Conservation (phyloP, 768 basidiomycete species). For the Thelephora ganbajun region DNA sequence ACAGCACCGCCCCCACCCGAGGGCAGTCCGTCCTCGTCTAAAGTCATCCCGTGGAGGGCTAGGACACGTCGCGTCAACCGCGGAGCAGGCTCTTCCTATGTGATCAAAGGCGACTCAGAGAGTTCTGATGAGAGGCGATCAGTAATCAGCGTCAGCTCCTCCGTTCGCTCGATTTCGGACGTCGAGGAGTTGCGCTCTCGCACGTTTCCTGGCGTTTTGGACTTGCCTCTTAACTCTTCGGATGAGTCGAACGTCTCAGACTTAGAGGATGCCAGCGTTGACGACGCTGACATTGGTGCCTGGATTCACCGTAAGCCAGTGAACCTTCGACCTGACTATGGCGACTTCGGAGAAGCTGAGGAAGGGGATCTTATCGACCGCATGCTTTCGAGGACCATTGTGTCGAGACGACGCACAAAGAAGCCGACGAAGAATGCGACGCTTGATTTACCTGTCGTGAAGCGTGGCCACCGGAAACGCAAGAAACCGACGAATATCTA, state of each 20-base stretch:
- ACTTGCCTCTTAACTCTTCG: neutral
- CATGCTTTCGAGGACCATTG: conserved; percentile 40
- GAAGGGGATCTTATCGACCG: conserved; percentile 48
- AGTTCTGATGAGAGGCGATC: conserved; percentile 29
- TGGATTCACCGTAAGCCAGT: neutral
- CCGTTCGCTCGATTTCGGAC: conserved; percentile 2
- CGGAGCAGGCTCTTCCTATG: conserved; percentile 9
- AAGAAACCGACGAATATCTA: neutral
- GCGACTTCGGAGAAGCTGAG: conserved; percentile 13
- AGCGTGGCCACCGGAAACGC: neutral
- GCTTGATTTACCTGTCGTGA: conserved; percentile 8
- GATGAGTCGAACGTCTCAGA: neutral
- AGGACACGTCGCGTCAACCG: conserved; percentile 22
- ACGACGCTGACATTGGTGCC: conserved; percentile 3
- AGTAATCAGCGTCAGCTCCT: neutral
- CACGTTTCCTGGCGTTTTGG: conserved; percentile 5
- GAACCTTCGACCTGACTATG: neutral
- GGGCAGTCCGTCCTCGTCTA: neutral
- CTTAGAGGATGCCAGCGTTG: conserved; percentile 4
- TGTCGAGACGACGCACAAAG: conserved; percentile 1
- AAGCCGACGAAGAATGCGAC: conserved; percentile 11
- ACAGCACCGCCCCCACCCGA: neutral
- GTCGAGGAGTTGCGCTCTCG: conserved; percentile 3
- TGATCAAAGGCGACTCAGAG: conserved; percentile 51
- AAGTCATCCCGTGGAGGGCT: conserved; percentile 31